Evolutionary conservation across 805 yeast species (phyloP).

Genomic region (Yamadazyma endophytica): DNA sequence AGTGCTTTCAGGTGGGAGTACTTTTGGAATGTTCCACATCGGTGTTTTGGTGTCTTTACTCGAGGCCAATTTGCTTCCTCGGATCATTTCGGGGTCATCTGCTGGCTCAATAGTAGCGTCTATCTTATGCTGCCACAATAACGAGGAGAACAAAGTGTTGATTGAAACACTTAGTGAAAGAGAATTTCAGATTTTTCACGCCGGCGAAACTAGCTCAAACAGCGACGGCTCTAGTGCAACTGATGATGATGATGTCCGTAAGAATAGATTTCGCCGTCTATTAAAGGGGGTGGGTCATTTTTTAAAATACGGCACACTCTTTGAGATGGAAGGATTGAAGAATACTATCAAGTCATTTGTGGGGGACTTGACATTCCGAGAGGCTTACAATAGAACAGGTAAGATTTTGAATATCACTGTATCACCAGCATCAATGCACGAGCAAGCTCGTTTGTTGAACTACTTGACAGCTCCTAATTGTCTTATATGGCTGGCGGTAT

Average conservation of each 20-base stretch:
- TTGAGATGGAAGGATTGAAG: conserved; percentile 68
- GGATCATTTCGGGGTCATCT: conserved; percentile 88
- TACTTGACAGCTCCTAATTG: conserved; percentile 80
- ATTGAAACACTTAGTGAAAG: conserved; percentile 59
- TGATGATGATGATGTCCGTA: conserved; percentile 5
- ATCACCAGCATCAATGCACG: conserved; percentile 85
- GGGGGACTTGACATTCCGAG: conserved; percentile 90
- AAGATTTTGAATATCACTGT: conserved; percentile 91
- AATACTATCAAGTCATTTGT: conserved; percentile 72
- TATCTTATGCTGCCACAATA: conserved; percentile 74
- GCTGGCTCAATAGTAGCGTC: conserved; percentile 96
- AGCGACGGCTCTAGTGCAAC: conserved; percentile 2
- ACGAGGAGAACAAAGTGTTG: conserved; percentile 60
- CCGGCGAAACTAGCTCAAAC: conserved; percentile 51
- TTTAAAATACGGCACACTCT: conserved; percentile 84
- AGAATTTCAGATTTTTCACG: conserved; percentile 49
- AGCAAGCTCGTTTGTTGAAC: conserved; percentile 81
- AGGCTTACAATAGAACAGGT: conserved; percentile 92
- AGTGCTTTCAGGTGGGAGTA: conserved; percentile 94
- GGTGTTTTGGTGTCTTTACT: conserved; percentile 83
- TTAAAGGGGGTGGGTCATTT: conserved; percentile 44
- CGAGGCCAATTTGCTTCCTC: conserved; percentile 73
- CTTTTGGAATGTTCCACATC: conserved; percentile 87
- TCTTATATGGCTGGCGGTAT: conserved; percentile 81
- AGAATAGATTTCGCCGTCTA: conserved; percentile 47